A percentile compares a stretch with the other conserved stretches of the same genome.
Evolutionary conservation across 1,284 basidiomycete species (phyloP).

Genomic region (Marasmius oreades): DNA sequence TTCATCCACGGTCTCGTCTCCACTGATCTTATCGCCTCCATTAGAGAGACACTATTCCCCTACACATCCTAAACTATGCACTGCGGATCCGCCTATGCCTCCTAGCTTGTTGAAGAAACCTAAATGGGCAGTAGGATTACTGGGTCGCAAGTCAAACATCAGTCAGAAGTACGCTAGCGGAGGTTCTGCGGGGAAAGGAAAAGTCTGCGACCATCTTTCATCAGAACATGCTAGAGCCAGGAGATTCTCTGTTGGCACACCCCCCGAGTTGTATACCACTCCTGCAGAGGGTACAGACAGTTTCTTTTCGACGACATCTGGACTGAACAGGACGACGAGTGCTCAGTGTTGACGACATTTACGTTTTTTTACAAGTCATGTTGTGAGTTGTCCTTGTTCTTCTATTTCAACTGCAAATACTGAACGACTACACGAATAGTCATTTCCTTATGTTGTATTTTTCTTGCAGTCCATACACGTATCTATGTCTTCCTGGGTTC

Average conservation of each 20-base stretch:
- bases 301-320: neutral
- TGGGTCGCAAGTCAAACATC: neutral
- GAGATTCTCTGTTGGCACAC: constrained; percentile 1
- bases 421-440: too few species aligned
- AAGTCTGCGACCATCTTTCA: neutral
- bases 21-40: constrained; percentile 5
- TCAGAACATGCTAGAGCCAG: neutral
- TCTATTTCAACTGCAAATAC: too few species aligned
- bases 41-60: constrained; percentile 16
- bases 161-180: neutral
- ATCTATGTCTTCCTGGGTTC: neutral
- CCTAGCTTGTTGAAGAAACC: constrained; percentile 20
- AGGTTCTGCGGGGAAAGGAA: neutral
- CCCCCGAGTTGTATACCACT: neutral
- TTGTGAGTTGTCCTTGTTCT: too few species aligned
- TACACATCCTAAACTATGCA: constrained; percentile 29
- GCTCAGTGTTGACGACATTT: neutral
- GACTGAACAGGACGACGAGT: neutral
- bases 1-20: neutral
- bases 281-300: neutral
- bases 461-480: neutral
- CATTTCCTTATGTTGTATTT: too few species aligned
- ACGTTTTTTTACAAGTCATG: too few species aligned
- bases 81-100: constrained; percentile 27
- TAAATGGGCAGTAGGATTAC: constrained; percentile 26